These are phyloP conservation scores for Monascus purpureus DNA, from an alignment of 495 filamentous ascomycete species.

Conservation along the genomic window DNA sequence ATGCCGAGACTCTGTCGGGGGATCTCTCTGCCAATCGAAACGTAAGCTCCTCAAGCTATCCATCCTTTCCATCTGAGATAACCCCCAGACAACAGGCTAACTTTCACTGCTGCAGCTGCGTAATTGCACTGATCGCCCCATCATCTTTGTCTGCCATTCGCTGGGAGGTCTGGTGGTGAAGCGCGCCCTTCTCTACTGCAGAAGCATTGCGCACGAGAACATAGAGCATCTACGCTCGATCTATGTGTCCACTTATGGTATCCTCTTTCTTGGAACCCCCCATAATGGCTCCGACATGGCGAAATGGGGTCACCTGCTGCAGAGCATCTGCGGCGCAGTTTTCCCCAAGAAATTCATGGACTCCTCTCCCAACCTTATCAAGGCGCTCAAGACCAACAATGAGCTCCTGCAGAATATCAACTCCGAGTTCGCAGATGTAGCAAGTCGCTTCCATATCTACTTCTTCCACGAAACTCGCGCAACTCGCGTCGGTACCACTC, in stretches of 20 bases:
- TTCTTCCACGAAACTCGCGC: conserved; percentile 59
- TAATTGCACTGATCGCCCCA: conserved; percentile 45
- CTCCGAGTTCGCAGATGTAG: conserved; percentile 58
- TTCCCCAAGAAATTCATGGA: conserved; percentile 60
- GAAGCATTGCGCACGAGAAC: conserved; percentile 47
- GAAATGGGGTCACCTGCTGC: conserved; percentile 59
- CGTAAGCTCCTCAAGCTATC: conserved; percentile 17
- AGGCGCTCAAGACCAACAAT: conserved; percentile 60
- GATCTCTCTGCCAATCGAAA: conserved; percentile 43
- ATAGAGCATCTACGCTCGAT: conserved; percentile 64
- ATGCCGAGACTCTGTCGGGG: conserved; percentile 69
- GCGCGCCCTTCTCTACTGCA: conserved; percentile 51
- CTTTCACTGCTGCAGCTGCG: conserved; percentile 42
- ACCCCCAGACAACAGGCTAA: too few species aligned
- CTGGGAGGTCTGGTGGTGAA: conserved; percentile 75
- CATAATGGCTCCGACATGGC: conserved; percentile 68
- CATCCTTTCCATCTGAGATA: too few species aligned
- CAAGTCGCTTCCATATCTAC: conserved; percentile 56
- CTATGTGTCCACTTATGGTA: conserved; percentile 69
- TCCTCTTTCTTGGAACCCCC: conserved; percentile 80
- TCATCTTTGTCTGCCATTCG: conserved; percentile 78
- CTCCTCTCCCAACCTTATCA: conserved; percentile 52
- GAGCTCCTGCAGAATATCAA: conserved; percentile 76
- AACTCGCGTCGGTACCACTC: conserved; percentile 49
- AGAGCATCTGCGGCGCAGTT: conserved; percentile 57